phyloP scores from a whole-genome alignment of 2,329 filamentous ascomycete species.

The Thielaviopsis ethacetica region DNA sequence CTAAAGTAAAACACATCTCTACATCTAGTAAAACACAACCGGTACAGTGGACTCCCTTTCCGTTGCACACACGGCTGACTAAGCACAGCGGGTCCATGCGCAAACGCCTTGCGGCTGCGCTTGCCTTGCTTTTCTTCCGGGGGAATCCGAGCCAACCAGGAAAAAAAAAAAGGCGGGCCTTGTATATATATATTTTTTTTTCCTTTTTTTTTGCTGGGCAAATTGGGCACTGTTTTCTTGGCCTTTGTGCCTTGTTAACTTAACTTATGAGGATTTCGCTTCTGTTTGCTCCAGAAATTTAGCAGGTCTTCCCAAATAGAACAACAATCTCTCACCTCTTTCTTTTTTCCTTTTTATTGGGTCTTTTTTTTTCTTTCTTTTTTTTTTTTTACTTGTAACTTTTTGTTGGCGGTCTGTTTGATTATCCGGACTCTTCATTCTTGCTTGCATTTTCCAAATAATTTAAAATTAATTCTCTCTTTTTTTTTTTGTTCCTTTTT shows the following conservation, averaged over 20 bases:
- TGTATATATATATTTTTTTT: neutral
- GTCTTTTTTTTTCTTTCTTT: neutral
- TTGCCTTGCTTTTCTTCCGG: conserved; percentile 10
- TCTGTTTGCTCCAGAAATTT: no score
- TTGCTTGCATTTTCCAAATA: no score
- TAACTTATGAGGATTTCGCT: neutral
- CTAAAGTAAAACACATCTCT: no score
- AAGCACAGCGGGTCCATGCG: neutral
- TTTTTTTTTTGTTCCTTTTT: neutral
- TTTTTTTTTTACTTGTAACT: neutral
- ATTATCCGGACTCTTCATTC: no score
- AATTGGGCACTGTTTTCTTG: neutral
- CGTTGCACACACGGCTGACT: neutral
- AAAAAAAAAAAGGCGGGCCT: neutral
- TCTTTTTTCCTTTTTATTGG: neutral
- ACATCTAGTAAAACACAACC: neutral
- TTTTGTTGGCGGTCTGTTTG: neutral
- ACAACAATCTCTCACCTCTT: neutral
- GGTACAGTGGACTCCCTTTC: neutral
- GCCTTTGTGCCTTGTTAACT: neutral
- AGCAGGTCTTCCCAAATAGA: no score
- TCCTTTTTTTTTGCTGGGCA: neutral
- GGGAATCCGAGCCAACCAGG: conserved; percentile 11
- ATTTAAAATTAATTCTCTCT: neutral
- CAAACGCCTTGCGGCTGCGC: neutral